These are phyloP conservation scores for Lanmaoa rubissima DNA, from an alignment of 768 basidiomycete genomes.

Conservation along the genomic window DNA sequence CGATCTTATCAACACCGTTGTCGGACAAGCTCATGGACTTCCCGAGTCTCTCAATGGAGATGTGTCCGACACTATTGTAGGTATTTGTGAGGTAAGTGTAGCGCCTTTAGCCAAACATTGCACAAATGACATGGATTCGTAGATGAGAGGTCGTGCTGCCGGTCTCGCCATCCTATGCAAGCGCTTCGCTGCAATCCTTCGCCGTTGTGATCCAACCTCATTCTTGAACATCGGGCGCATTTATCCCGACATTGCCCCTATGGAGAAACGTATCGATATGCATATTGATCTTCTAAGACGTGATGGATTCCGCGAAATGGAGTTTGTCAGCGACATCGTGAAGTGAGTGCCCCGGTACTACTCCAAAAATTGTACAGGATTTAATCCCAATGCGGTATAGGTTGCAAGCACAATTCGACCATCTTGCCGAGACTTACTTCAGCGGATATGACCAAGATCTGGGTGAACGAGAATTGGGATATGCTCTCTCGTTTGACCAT, in stretches of 20 bases:
- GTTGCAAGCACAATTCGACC: constrained; percentile 91
- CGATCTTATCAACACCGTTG: constrained; percentile 79
- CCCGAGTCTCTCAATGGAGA: constrained; percentile 81
- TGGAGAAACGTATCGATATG: constrained; percentile 91
- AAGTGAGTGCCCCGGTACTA: constrained; percentile 58
- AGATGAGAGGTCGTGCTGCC: constrained; percentile 85
- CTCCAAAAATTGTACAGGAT: background rate
- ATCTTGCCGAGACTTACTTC: constrained; percentile 87
- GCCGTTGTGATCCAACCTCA: constrained; percentile 75
- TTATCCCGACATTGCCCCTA: constrained; percentile 77
- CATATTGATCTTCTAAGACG: constrained; percentile 81
- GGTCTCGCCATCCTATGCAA: constrained; percentile 81
- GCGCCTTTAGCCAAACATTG: background rate
- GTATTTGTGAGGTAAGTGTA: constrained; percentile 80
- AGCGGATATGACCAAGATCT: constrained; percentile 80
- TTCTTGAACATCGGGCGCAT: constrained; percentile 86
- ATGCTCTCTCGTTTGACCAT: constrained; percentile 77
- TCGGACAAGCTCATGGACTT: constrained; percentile 79
- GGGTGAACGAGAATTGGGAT: constrained; percentile 86
- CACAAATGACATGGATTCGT: background rate
- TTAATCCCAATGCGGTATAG: constrained; percentile 39
- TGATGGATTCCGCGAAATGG: constrained; percentile 91
- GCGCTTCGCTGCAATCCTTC: constrained; percentile 83
- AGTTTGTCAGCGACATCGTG: constrained; percentile 86
- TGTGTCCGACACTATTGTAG: constrained; percentile 86